Conservation (phyloP, 371 early-diverging fungal species). For the Sporodiniella umbellata region DNA sequence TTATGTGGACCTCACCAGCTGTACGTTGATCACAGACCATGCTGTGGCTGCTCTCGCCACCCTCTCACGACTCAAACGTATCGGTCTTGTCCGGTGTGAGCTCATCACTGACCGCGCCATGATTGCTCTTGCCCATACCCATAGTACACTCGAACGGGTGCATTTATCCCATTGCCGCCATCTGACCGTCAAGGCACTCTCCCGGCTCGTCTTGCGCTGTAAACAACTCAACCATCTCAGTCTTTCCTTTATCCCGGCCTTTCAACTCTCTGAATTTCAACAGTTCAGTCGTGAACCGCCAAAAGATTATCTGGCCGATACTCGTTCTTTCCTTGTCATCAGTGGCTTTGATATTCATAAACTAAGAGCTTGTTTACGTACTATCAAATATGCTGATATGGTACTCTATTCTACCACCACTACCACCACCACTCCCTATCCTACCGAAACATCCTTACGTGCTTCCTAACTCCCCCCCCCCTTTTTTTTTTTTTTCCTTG, state of each 20-base stretch:
- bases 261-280: constrained; percentile 53
- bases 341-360: constrained; percentile 59
- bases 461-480: too few species aligned
- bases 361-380: constrained; percentile 37
- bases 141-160: constrained; percentile 56
- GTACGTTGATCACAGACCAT: constrained; percentile 52
- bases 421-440: too few species aligned
- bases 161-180: constrained; percentile 60
- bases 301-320: constrained; percentile 49
- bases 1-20: constrained; percentile 63
- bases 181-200: constrained; percentile 49
- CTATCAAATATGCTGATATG: too few species aligned
- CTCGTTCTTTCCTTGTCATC: constrained; percentile 63
- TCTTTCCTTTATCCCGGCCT: constrained; percentile 58
- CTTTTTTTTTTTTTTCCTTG: too few species aligned
- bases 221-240: constrained; percentile 57
- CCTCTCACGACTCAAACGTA: constrained; percentile 55
- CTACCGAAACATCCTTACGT: too few species aligned
- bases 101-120: constrained; percentile 61
- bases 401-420: too few species aligned
- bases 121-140: constrained; percentile 46
- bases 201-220: constrained; percentile 52
- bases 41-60: constrained; percentile 55
- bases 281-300: constrained; percentile 59
- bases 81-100: constrained; percentile 62